Evolutionary conservation across 805 yeast genomes (phyloP).

Genomic region (Sungouiozyma ichnusensis): DNA sequence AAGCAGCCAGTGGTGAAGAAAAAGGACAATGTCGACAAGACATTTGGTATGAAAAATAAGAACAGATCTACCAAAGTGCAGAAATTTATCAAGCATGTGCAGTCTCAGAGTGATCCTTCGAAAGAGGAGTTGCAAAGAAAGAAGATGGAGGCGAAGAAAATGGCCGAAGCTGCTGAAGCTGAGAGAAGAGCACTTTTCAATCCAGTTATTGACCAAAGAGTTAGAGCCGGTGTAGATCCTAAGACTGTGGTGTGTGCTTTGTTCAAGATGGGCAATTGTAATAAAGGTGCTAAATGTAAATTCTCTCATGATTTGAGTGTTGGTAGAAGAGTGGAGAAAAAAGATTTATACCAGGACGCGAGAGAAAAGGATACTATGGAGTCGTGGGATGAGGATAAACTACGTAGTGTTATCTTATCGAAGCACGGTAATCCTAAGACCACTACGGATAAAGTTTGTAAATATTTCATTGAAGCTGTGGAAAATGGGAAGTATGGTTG

Average conservation of each 20-base stretch:
- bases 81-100: slow-evolving; percentile 57
- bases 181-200: slow-evolving; percentile 77
- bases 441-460: slow-evolving; percentile 92
- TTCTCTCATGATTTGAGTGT: slow-evolving; percentile 81
- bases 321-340: slow-evolving; percentile 83
- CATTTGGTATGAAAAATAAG: slow-evolving; percentile 93
- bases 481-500: slow-evolving; percentile 97
- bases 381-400: slow-evolving; percentile 92
- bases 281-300: slow-evolving; percentile 74
- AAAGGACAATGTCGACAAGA: slow-evolving; percentile 74
- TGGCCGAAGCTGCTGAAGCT: slow-evolving; percentile 78
- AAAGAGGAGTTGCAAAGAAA: slow-evolving; percentile 67
- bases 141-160: slow-evolving; percentile 70
- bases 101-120: slow-evolving; percentile 49
- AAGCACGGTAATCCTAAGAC: slow-evolving; percentile 93
- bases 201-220: slow-evolving; percentile 63
- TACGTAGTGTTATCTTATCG: slow-evolving; percentile 72
- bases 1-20: slow-evolving; percentile 43
- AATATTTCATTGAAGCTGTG: slow-evolving; percentile 88
- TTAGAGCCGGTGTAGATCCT: slow-evolving; percentile 96
- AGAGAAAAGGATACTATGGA: slow-evolving; percentile 89
- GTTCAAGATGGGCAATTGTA: slow-evolving; percentile 80
- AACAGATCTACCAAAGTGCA: slow-evolving; percentile 91
- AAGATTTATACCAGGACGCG: slow-evolving; percentile 84
- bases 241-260: slow-evolving; percentile 83